Base-by-base conservation (phyloP, 208 protist genomes). In the Wallacemonas rigidus region DNA sequence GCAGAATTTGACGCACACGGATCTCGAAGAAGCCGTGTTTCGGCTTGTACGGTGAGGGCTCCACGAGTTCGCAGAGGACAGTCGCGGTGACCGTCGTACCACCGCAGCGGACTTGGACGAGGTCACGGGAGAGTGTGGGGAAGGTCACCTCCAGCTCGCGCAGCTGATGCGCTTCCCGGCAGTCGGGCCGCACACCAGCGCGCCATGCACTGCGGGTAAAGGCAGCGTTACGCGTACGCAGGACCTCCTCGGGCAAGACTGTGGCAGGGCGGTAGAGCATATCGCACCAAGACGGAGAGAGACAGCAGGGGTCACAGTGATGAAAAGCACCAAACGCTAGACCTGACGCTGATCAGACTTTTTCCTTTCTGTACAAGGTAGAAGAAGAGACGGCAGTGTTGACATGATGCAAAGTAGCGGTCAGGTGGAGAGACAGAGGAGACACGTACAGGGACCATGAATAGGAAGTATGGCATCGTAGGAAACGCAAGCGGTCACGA, bases 21-120 rank as follows among this genome's bases (percentile, higher is more conserved):
- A 99, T 90, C 35, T 91, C 62, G 58, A 99, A 90, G 75, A 98
- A 97, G 15, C 98, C 98, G 74, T 99, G 98, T 74, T 91, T 97
- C 12, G 97, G 97, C 26, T 95, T 86, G 50, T 97, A 92, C n/a
- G 87, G 77, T 41, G 76, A 85, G 35, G 98, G 98, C 83, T 98
- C 96, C 6, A 99, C 93, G n/a, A 99, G 76, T 61, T 96, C 90
- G 70, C 86, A 97, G 3, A 74, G 73, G 40, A 98, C 88, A 50
- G 77, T 77, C 11, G 88, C 94, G 4, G 88, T 84, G 1, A 96
- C 95, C 43, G 89, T 81, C 5, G 97, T 98, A 43, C 86, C 86
- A 12, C 98, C 98, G 36, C 95, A 84, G 48, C 80, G 81, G 53
- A 98, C 94, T 61, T 96, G 82, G n/a, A 81, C 81, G 26, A 87